A percentile compares a stretch with the other conserved stretches of the same genome.
These are phyloP conservation scores for Capsella rubella DNA, from an alignment of 441 rosid genomes.

Conservation along the genomic window DNA sequence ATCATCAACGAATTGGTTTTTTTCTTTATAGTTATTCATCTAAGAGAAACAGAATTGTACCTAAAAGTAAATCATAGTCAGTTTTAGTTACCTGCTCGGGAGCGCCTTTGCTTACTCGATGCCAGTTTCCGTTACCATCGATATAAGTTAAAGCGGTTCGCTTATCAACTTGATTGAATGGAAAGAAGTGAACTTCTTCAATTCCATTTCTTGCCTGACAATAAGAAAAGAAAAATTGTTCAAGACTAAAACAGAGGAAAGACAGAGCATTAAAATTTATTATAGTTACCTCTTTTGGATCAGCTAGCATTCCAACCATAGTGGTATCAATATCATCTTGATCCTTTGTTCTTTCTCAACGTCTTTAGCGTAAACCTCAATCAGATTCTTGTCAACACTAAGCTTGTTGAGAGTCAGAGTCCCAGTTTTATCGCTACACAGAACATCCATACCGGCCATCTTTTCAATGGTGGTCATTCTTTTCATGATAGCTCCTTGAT, in stretches of 20 bases:
- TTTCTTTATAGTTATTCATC: not conserved
- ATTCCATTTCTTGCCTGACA: conserved; percentile 80
- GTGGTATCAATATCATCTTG: conserved; percentile 97
- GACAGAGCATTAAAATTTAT: not conserved
- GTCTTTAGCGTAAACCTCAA: conserved; percentile 77
- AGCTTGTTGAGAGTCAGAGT: conserved; percentile 84
- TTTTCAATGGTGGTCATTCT: conserved; percentile 94
- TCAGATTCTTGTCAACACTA: conserved; percentile 73
- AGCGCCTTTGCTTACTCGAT: conserved; percentile 90
- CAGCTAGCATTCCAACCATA: conserved; percentile 91
- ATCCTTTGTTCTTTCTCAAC: conserved; percentile 81
- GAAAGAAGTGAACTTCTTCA: conserved; percentile 84
- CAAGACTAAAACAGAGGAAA: conserved; percentile 3
- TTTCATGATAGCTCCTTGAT: conserved; percentile 87
- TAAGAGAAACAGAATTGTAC: not conserved
- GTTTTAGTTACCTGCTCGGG: conserved; percentile 77
- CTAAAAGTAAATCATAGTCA: not conserved
- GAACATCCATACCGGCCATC: conserved; percentile 96
- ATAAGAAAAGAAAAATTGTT: not conserved
- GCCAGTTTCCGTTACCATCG: conserved; percentile 75
- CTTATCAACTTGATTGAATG: conserved; percentile 88
- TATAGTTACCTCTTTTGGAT: conserved; percentile 73
- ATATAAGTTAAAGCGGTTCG: conserved; percentile 87
- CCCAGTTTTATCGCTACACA: conserved; percentile 93
- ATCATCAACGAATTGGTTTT: conserved; percentile 3